Evolutionary conservation across 2,329 filamentous ascomycete genomes (phyloP).

Genomic region (Exophiala sp.): DNA sequence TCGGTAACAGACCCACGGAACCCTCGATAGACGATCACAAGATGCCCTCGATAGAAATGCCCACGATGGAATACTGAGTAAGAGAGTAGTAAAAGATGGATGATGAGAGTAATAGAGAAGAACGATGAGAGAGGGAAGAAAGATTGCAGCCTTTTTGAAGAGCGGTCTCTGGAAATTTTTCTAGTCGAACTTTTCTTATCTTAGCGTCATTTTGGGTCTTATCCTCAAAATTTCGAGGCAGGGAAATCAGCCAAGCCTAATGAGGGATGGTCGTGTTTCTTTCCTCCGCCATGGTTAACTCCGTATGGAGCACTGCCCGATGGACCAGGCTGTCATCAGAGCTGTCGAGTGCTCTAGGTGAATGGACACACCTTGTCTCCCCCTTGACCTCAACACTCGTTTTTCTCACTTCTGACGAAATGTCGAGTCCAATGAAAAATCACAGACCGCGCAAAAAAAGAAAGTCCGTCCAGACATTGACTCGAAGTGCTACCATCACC

Average conservation of each 20-base stretch:
- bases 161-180: constrained; percentile 9
- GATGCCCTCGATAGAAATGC: constrained; percentile 24
- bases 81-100: constrained; percentile 5
- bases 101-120: background rate
- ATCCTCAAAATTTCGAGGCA: constrained; percentile 1
- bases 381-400: too few relatives aligned
- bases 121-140: too few relatives aligned
- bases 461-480: constrained; percentile 32
- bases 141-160: too few relatives aligned
- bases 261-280: background rate
- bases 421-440: constrained; percentile 27
- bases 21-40: constrained; percentile 25
- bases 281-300: background rate
- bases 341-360: too few relatives aligned
- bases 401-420: too few relatives aligned
- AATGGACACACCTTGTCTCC: too few relatives aligned
- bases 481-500: constrained; percentile 37
- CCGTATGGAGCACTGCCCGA: background rate
- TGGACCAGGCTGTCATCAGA: background rate
- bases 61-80: constrained; percentile 19
- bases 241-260: background rate
- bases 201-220: constrained; percentile 10
- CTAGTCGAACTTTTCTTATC: constrained; percentile 6
- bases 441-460: constrained; percentile 47
- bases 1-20: constrained; percentile 21